These are phyloP conservation scores for Byssochlamys sp. DNA, from an alignment of 2,329 filamentous ascomycete genomes.

Conservation along the genomic window DNA sequence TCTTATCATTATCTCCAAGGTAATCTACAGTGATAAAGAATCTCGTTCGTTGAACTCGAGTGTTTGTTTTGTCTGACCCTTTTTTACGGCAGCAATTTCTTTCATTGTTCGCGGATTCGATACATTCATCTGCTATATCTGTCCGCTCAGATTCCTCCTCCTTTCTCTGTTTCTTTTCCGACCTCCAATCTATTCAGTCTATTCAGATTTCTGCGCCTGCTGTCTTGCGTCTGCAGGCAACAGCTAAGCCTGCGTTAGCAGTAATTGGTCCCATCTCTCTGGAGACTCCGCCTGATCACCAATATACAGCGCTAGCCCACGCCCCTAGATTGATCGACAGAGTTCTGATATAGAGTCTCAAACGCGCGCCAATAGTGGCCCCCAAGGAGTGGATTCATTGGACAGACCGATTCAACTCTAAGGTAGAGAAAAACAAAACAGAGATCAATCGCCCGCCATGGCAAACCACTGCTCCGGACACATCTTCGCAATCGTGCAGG, in stretches of 20 bases:
- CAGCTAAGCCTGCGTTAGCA: not conserved
- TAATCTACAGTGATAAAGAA: not conserved
- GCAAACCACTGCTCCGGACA: slow-evolving; percentile 33
- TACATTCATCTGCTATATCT: not conserved
- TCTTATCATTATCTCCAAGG: not conserved
- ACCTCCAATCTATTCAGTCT: not conserved
- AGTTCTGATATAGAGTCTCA: not conserved
- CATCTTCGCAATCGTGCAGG: slow-evolving; percentile 30
- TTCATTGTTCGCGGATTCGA: not conserved
- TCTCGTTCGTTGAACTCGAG: not conserved
- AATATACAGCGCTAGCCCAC: not conserved
- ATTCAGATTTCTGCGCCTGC: not conserved
- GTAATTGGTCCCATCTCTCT: not conserved
- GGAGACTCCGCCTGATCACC: not conserved
- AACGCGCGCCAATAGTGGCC: not conserved
- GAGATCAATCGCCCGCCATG: slow-evolving; percentile 13
- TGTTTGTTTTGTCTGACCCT: not conserved
- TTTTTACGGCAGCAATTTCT: not conserved
- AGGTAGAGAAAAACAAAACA: not conserved
- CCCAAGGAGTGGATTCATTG: not conserved
- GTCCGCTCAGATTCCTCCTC: not conserved
- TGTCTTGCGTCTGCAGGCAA: not conserved
- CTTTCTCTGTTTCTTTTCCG: not conserved
- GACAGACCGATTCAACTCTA: not conserved
- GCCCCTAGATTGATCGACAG: not conserved